Percentiles rank a stretch among this genome's conserved stretches.
These are phyloP conservation scores for Boletus rubescentipes DNA, from an alignment of 768 basidiomycete genomes.

Conservation along the genomic window DNA sequence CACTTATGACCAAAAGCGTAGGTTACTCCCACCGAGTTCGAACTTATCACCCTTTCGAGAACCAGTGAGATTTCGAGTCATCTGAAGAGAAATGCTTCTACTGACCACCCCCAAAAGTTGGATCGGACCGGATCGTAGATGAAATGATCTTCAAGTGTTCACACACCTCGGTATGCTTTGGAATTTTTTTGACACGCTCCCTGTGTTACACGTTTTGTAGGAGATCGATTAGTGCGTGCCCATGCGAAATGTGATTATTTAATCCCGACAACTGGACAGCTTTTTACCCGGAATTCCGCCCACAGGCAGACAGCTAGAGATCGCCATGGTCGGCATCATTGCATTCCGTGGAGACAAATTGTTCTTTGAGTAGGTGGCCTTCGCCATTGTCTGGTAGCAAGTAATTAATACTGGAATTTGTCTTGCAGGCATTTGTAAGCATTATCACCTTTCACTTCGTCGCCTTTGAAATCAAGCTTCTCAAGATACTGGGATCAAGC, in stretches of 20 bases:
- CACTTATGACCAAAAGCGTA: constrained; percentile 12
- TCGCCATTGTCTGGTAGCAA: background rate
- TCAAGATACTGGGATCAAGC: constrained; percentile 51
- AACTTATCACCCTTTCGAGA: constrained; percentile 41
- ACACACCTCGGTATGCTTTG: constrained; percentile 35
- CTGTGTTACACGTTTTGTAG: constrained; percentile 17
- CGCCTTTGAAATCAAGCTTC: background rate
- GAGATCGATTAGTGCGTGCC: constrained; percentile 41
- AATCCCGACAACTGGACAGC: constrained; percentile 8
- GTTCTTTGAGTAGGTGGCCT: constrained; percentile 40
- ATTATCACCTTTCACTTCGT: background rate
- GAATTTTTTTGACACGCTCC: background rate
- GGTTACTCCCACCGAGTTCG: constrained; percentile 42
- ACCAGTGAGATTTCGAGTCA: constrained; percentile 31
- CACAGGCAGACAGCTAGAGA: constrained; percentile 38
- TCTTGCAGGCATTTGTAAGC: constrained; percentile 20
- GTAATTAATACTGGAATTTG: background rate
- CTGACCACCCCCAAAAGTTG: constrained; percentile 26
- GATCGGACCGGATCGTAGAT: constrained; percentile 45
- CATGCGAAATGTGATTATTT: background rate
- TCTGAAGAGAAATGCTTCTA: background rate
- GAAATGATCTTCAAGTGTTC: constrained; percentile 48
- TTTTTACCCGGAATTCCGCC: constrained; percentile 37
- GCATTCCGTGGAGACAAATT: constrained; percentile 50
- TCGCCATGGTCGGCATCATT: constrained; percentile 45